Percentiles rank a stretch among this genome's conserved stretches.
Evolutionary conservation across 2,329 filamentous ascomycete species (phyloP).

Genomic region (Fusarium papillatum): DNA sequence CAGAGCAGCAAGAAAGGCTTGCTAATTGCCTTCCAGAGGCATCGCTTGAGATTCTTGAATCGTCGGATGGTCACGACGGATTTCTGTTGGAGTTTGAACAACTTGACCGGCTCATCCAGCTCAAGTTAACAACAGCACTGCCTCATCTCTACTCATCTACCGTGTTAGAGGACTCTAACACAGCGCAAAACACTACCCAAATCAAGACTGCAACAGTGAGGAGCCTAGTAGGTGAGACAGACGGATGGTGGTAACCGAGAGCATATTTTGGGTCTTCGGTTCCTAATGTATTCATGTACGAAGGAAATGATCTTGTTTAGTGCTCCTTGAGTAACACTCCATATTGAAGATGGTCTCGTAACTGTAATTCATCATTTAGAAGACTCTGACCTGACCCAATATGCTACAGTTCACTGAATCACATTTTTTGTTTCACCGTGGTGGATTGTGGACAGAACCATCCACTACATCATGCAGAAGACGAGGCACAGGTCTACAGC

Average conservation of each 20-base stretch:
- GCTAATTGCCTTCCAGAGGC: neutral
- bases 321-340: neutral
- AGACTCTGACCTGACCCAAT: too few species aligned
- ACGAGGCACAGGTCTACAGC: neutral
- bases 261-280: neutral
- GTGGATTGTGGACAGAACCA: neutral
- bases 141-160: neutral
- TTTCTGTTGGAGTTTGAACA: neutral
- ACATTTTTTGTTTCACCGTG: neutral
- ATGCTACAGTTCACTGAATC: too few species aligned
- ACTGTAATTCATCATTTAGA: neutral
- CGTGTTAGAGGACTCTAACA: neutral
- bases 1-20: neutral
- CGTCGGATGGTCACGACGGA: neutral
- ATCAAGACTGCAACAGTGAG: neutral
- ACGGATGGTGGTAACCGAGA: neutral
- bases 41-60: neutral
- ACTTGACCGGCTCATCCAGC: neutral
- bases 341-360: fast-evolving
- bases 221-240: neutral
- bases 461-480: neutral
- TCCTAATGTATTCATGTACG: neutral
- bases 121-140: neutral
- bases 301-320: neutral
- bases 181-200: neutral